Evolutionary conservation across 192 early-diverging fungal species (phyloP), one percentile per base, ranked within the genome.

Genomic region (Cetraspora pellucida): DNA sequence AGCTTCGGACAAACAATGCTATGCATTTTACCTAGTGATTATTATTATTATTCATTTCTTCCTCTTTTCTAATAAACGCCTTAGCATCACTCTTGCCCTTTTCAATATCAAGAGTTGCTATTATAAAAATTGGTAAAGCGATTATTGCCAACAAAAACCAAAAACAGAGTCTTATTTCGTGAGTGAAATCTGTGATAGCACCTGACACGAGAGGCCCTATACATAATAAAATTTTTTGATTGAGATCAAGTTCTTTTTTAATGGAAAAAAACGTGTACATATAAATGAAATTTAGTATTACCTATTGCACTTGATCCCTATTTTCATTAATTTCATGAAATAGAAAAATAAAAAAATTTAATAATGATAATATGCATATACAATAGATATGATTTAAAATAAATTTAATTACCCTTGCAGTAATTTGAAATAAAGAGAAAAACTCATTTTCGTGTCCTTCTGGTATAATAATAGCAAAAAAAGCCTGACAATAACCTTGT

Each of bases 391-490:
- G 74, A 75, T 87, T 86, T 89, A 17, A 82, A 79, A 0, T 78
- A 82, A 7, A n/a, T n/a, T 37, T 37, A 37, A 37, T 37, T 37
- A 90, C 90, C 78, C 89, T 90, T 74, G 91, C 89, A 11, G 90
- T 90, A 55, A 89, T 75, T 14, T 83, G 77, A 77, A 84, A 93
- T 21, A 93, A 55, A 5, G 86, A 86, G 77, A 90, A 93, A 80
- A 91, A 89, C 77, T 91, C 88, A 23, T 87, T 83, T 77, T 91
- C 91, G 52, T 81, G 81, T 0, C 91, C 91, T 17, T 79, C 78
- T 8, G 90, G 91, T 28, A 89, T 72, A n/a, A 93, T 61, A 68
- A 89, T 89, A 1, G 86, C 80, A 73, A 89, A 89, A 52, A 89
- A 54, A 9, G 81, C 85, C 13, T 90, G 78, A 68, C 79, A 86